Conservation (phyloP, 345 rosid genomes). For the Arabidopsis thaliana region TAIR10.1 NC_003076.8:25278001-25278500, state of each 20-base stretch:
- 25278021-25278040: constrained; percentile 76
- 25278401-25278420: constrained; percentile 86
- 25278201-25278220: constrained; percentile 67
- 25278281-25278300: constrained; percentile 68
- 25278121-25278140: constrained; percentile 74
- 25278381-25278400: constrained; percentile 72
- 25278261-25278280: constrained; percentile 79
- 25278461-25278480: constrained; percentile 75
- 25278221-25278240: constrained; percentile 80
- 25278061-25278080: constrained; percentile 76
- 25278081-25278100: constrained; percentile 86
- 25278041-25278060: constrained; percentile 75
- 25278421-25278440: constrained; percentile 89
- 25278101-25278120: constrained; percentile 74
- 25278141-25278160: constrained; percentile 58
- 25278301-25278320: constrained; percentile 58
- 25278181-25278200: constrained; percentile 82
- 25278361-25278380: constrained; percentile 84
- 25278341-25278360: constrained; percentile 84
- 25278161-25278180: constrained; percentile 71
- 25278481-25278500: constrained; percentile 78
- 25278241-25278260: constrained; percentile 62
- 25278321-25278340: constrained; percentile 61
- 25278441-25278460: constrained; percentile 84
- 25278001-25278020: constrained; percentile 64